phyloP scores from a whole-genome alignment of 495 filamentous ascomycete genomes.

The Daldinia decipiens region DNA sequence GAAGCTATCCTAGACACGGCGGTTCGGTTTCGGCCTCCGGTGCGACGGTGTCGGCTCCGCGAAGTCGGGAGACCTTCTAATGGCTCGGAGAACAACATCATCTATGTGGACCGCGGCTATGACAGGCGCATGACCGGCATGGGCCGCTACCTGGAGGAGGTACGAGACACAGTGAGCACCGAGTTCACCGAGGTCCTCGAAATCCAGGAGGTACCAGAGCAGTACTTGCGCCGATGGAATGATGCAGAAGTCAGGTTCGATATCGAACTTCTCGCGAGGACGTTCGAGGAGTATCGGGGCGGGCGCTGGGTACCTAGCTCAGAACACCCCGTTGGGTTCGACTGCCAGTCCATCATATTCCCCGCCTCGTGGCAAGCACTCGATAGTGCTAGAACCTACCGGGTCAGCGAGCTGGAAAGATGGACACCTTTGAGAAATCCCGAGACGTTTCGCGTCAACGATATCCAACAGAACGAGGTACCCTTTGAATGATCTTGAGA shows the following conservation, averaged over 20 bases:
- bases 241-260: constrained; percentile 13
- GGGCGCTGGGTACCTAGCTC: constrained; percentile 34
- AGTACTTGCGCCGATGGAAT: constrained; percentile 23
- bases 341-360: constrained; percentile 11
- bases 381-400: constrained; percentile 1
- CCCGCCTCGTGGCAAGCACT: background rate
- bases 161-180: constrained; percentile 13
- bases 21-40: constrained; percentile 22
- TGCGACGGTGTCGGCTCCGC: constrained; percentile 27
- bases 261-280: constrained; percentile 17
- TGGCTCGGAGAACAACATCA: constrained; percentile 33
- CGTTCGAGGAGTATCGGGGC: constrained; percentile 38
- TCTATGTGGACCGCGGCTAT: constrained; percentile 30
- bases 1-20: constrained; percentile 13
- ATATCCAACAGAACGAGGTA: constrained; percentile 38
- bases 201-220: background rate
- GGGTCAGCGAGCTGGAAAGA: constrained; percentile 22
- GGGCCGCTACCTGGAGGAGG: constrained; percentile 21
- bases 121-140: constrained; percentile 29
- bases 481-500: background rate
- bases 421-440: constrained; percentile 38
- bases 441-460: constrained; percentile 40
- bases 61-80: constrained; percentile 2
- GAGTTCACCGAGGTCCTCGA: constrained; percentile 18
- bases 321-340: constrained; percentile 29